Evolutionary conservation across 176 grass and related monocot species (phyloP).

Genomic region (Musa acuminata): DNA sequence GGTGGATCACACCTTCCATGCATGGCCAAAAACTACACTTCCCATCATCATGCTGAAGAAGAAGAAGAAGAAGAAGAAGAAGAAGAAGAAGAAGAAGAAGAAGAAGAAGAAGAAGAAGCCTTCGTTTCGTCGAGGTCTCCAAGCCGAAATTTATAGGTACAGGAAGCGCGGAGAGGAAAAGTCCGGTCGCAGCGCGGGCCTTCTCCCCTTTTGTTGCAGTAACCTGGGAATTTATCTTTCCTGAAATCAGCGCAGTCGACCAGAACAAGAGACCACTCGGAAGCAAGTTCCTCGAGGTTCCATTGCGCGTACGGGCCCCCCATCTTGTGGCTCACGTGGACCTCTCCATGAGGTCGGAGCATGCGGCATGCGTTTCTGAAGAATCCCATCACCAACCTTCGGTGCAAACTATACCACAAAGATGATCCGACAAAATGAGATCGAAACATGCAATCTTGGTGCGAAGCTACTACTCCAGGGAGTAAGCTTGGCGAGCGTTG

Average conservation of each 20-base stretch:
- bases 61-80: no score
- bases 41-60: no score
- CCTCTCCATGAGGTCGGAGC: conserved; percentile 39
- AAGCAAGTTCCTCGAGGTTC: conserved; percentile 35
- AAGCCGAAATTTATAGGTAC: conserved; percentile 39
- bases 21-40: no score
- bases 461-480: no score
- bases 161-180: conserved; percentile 32
- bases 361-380: conserved; percentile 31
- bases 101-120: no score
- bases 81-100: no score
- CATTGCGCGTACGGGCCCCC: conserved; percentile 23
- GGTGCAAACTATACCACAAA: conserved; percentile 30
- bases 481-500: not conserved
- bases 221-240: conserved; percentile 44
- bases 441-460: no score
- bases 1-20: no score
- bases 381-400: conserved; percentile 22
- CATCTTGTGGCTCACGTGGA: conserved; percentile 54
- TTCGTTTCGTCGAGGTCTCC: not conserved
- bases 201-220: conserved; percentile 59
- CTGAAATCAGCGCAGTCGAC: conserved; percentile 14
- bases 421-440: no score
- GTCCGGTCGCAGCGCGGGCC: conserved; percentile 24
- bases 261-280: conserved; percentile 24